A percentile compares a stretch with the other conserved stretches of the same genome.
phyloP scores from a whole-genome alignment of 2,329 filamentous ascomycete genomes.

The Fusarium musae region DNA sequence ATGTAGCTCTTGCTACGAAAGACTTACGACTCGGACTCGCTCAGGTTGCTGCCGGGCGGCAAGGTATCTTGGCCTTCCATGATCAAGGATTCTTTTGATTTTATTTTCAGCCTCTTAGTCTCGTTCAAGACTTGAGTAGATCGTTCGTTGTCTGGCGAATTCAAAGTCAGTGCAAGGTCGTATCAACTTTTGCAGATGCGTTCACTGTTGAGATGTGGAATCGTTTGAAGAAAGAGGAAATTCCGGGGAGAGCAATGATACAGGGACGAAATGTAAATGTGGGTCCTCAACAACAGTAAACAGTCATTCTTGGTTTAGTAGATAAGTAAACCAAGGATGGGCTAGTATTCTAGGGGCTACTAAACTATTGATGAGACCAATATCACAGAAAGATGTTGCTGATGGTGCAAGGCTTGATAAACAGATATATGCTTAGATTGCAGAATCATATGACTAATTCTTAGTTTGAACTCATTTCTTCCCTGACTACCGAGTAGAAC shows the following conservation, averaged over 20 bases:
- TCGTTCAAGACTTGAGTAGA: no score
- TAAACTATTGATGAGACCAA: background rate
- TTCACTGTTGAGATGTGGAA: background rate
- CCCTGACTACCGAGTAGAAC: no score
- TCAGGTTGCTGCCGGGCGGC: background rate
- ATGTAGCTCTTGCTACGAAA: no score
- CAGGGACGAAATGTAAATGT: background rate
- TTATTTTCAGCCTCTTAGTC: no score
- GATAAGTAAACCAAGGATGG: background rate
- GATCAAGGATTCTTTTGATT: background rate
- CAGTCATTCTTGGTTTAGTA: background rate
- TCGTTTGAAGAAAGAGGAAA: background rate
- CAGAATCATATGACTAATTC: accelerated
- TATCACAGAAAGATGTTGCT: background rate
- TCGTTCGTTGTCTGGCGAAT: accelerated
- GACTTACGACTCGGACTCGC: background rate
- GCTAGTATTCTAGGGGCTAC: background rate
- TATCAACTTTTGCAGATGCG: no score
- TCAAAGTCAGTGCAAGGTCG: background rate
- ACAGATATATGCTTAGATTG: background rate
- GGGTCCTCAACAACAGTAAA: background rate
- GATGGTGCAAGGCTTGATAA: no score
- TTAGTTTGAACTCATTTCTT: no score
- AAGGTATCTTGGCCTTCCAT: background rate
- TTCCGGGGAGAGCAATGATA: background rate